phyloP scores from a whole-genome alignment of 2,329 filamentous ascomycete genomes.

The Monilinia polystroma region DNA sequence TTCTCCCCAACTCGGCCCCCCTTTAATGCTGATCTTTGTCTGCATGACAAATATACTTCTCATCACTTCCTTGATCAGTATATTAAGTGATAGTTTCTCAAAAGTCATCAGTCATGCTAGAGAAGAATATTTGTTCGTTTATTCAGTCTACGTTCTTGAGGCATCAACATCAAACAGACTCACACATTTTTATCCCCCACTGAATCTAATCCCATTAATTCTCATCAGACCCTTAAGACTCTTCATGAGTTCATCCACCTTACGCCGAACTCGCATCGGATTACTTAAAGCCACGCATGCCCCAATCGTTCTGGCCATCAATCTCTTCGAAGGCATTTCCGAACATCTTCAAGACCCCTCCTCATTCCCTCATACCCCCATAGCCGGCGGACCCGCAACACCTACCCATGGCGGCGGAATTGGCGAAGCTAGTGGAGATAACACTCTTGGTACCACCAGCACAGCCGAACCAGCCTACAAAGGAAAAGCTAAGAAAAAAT shows the following conservation, averaged over 20 bases:
- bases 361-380: conserved; percentile 25
- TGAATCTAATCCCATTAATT: conserved; percentile 72
- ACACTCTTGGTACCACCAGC: not conserved
- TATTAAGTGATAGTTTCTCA: conserved; percentile 71
- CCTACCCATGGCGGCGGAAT: conserved; percentile 16
- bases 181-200: conserved; percentile 68
- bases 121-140: conserved; percentile 77
- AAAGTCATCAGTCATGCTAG: conserved; percentile 37
- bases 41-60: conserved; percentile 75
- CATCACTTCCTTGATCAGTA: conserved; percentile 74
- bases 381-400: conserved; percentile 15
- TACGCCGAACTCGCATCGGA: conserved; percentile 61
- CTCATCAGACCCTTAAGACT: conserved; percentile 71
- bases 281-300: conserved; percentile 63
- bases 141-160: conserved; percentile 62
- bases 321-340: conserved; percentile 49
- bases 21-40: conserved; percentile 60
- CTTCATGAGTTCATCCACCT: conserved; percentile 61
- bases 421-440: not conserved
- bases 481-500: conserved; percentile 21
- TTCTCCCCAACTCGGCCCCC: conserved; percentile 35
- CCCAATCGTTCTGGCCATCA: conserved; percentile 67
- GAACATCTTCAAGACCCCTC: conserved; percentile 30
- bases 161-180: conserved; percentile 67
- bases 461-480: conserved; percentile 6